phyloP scores from a whole-genome alignment of 1,139 yeast species.

The Taiozyma sp. region DNA sequence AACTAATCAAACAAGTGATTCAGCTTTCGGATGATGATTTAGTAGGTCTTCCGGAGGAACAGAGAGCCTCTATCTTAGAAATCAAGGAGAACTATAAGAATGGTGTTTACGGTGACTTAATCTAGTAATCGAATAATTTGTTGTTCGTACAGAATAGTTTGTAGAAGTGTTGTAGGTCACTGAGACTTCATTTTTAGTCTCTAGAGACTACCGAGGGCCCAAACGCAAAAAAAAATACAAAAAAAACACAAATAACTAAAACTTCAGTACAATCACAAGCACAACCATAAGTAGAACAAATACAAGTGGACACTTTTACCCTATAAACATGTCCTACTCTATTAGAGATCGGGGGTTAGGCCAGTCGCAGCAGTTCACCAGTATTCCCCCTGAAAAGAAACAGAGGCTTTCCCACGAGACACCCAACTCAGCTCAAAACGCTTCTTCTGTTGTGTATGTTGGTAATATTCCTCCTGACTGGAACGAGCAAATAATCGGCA shows the following conservation, averaged over 20 bases:
- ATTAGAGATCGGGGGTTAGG: neutral
- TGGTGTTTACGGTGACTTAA: constrained; percentile 39
- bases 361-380: neutral
- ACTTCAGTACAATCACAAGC: neutral
- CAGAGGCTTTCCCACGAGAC: neutral
- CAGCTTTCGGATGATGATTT: constrained; percentile 62
- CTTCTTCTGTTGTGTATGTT: constrained; percentile 41
- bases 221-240: neutral
- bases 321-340: neutral
- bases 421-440: constrained; percentile 1
- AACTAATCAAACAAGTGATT: constrained; percentile 49
- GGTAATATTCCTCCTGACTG: constrained; percentile 64
- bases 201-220: no score
- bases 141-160: neutral
- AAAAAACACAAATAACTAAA: neutral
- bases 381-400: neutral
- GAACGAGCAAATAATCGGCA: constrained; percentile 47
- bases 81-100: constrained; percentile 37
- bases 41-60: constrained; percentile 52
- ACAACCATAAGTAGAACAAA: neutral
- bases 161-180: no score
- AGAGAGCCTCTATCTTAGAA: constrained; percentile 35
- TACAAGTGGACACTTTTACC: neutral
- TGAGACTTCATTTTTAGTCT: no score
- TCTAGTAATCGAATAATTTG: neutral